A percentile compares a stretch with the other conserved stretches of the same genome.
Evolutionary conservation across 306 rosid genomes (phyloP).

Genomic region (Sophora flavescens): DNA sequence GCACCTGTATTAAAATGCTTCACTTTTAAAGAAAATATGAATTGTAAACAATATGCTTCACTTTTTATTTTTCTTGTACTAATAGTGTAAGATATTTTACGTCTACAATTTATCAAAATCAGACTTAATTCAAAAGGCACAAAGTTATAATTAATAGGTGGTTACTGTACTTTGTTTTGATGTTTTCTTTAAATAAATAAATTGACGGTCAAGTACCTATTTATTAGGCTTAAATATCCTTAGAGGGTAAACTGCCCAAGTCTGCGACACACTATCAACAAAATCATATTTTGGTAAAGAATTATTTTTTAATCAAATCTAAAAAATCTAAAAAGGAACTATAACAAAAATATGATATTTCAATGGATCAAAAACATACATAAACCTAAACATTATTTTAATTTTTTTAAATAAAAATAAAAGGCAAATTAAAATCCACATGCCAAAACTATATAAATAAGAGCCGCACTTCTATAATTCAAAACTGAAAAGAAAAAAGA

Average conservation of each 20-base stretch:
- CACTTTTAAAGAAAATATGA: background rate
- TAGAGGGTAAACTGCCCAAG: too few relatives aligned
- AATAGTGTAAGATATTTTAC: too few relatives aligned
- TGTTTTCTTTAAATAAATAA: background rate
- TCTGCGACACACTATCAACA: too few relatives aligned
- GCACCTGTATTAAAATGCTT: background rate
- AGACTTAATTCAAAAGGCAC: too few relatives aligned
- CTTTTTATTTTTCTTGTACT: too few relatives aligned
- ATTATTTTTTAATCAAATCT: too few relatives aligned
- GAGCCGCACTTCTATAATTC: constrained; percentile 19
- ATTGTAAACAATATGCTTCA: too few relatives aligned
- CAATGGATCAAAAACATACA: too few relatives aligned
- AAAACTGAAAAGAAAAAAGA: background rate
- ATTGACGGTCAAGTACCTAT: background rate
- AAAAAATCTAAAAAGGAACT: too few relatives aligned
- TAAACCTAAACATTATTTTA: background rate
- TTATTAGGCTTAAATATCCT: background rate
- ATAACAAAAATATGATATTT: too few relatives aligned
- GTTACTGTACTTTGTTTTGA: background rate
- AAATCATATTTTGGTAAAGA: too few relatives aligned
- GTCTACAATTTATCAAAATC: too few relatives aligned
- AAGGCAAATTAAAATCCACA: background rate
- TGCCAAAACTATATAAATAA: constrained; percentile 29
- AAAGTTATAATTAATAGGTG: background rate
- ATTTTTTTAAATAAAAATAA: background rate